Percentiles rank a stretch among this genome's conserved stretches.
These are phyloP conservation scores for Tricladium varicosporioides DNA, from an alignment of 2,329 filamentous ascomycete genomes.

Conservation along the genomic window DNA sequence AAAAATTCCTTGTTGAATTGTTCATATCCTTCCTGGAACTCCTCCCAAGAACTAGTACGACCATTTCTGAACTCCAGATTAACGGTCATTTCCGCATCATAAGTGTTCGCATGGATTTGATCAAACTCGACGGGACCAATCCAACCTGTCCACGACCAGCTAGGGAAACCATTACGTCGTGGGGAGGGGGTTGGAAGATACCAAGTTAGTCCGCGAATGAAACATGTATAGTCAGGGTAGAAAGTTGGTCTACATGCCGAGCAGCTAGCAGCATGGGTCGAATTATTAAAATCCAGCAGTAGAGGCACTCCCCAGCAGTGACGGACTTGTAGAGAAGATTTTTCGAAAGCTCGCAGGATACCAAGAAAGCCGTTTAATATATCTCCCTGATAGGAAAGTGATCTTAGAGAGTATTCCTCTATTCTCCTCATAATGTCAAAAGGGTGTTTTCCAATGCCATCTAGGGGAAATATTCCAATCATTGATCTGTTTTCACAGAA, in stretches of 20 bases:
- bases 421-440: background rate
- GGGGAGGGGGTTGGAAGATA: background rate
- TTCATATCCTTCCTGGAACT: no score
- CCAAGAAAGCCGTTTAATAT: background rate
- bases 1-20: no score
- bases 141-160: background rate
- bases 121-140: background rate
- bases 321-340: background rate
- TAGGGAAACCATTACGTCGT: background rate
- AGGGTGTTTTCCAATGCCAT: background rate
- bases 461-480: background rate
- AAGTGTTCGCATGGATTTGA: no score
- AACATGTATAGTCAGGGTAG: background rate
- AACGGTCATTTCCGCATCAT: no score
- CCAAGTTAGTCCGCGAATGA: background rate
- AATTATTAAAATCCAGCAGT: background rate
- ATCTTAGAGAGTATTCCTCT: background rate
- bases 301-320: background rate
- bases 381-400: background rate
- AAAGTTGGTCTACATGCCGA: background rate
- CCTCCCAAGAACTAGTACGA: no score
- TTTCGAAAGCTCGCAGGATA: background rate
- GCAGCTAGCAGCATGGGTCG: background rate
- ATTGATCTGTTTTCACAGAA: background rate
- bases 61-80: no score